Conservation (phyloP, 139 green algal species). For the Chlamydomonas applanata region DNA sequence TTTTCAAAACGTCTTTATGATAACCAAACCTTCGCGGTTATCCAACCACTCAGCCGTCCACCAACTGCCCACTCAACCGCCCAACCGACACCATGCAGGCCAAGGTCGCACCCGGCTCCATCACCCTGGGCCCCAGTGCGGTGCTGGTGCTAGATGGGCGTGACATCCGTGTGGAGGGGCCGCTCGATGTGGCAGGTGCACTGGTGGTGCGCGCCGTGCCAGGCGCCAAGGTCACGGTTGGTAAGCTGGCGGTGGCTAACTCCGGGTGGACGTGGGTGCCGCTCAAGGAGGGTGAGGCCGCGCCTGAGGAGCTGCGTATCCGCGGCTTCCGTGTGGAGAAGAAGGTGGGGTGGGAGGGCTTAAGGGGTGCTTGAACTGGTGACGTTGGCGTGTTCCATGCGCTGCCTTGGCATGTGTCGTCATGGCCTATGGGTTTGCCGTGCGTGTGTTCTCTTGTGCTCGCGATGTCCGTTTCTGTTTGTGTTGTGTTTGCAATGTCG, state of each 20-base stretch:
- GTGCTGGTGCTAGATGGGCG: slow-evolving; percentile 73
- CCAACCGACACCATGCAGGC: slow-evolving; percentile 12
- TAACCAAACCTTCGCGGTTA: background rate
- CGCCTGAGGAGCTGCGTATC: slow-evolving; percentile 68
- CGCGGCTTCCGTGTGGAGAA: slow-evolving; percentile 12
- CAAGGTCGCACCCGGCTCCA: slow-evolving; percentile 38
- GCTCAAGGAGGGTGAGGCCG: slow-evolving; percentile 46
- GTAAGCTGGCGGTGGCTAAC: slow-evolving; percentile 73
- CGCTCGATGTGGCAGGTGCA: slow-evolving; percentile 58
- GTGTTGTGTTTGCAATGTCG: too few species aligned
- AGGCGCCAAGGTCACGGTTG: slow-evolving; percentile 53
- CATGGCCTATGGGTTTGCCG: background rate
- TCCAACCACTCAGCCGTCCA: slow-evolving; percentile 3
- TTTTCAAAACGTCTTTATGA: background rate
- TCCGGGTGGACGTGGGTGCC: slow-evolving; percentile 75
- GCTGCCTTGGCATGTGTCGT: background rate
- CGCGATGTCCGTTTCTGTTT: too few species aligned
- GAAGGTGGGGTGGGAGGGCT: background rate
- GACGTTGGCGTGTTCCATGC: background rate
- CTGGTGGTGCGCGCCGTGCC: slow-evolving; percentile 64
- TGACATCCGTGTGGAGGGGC: slow-evolving; percentile 52
- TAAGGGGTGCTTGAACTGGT: background rate
- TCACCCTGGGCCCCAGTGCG: slow-evolving; percentile 45
- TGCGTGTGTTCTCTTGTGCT: too few species aligned
- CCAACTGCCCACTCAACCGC: background rate